Base-by-base conservation (phyloP, 2,329 filamentous ascomycete genomes). In the Apiospora arundinis region DNA sequence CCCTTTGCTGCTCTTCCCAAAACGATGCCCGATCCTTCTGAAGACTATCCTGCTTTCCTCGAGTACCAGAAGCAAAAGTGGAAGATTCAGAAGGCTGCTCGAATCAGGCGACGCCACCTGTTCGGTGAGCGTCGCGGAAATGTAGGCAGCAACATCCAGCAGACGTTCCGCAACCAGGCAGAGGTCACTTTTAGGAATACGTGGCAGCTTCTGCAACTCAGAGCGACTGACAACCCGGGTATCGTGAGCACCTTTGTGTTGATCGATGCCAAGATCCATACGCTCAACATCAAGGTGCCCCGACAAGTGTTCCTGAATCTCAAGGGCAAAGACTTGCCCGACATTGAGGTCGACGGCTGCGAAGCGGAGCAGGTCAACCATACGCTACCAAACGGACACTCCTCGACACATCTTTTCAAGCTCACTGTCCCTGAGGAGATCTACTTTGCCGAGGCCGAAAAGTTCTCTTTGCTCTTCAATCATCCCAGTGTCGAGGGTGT, bases 61-160 rank as follows among this genome's bases (percentile, higher is more conserved):
- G 88, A 92, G 78, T 98, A 98, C 78, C 96, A 99, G 80, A 99
- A 99, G 82, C 91, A 95, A 83, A 99, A 99, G 82, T 99, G 96
- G 96, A 98, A 95, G 84, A 92, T 98, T 48, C 96, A 99, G 80
- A 97, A 95, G 78, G 93, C 97, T 80, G 95, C 95, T 45, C 91
- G 96, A 28, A 88, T 92, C 72, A 91, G 95, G 60, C 89, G 97
- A 74, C 90, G 95, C 67, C 96, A 99, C 80, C 86, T 99, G 0
- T 99, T 99, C 77, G 96, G 96, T 72, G 95, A 99, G 77, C 92
- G 92, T 71, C 89, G 91, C 72, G 85, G 85, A 14, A 92, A 92
- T 70, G 88, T 87, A 52, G 90, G 92, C 78, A 88, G 82, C 78
- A 90, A 90, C 73, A 88, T 92, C 75, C 89, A 91, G 76, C 87